Evolutionary conservation across 2,329 filamentous ascomycete species (phyloP).

Genomic region (Amylocarpus encephaloides): DNA sequence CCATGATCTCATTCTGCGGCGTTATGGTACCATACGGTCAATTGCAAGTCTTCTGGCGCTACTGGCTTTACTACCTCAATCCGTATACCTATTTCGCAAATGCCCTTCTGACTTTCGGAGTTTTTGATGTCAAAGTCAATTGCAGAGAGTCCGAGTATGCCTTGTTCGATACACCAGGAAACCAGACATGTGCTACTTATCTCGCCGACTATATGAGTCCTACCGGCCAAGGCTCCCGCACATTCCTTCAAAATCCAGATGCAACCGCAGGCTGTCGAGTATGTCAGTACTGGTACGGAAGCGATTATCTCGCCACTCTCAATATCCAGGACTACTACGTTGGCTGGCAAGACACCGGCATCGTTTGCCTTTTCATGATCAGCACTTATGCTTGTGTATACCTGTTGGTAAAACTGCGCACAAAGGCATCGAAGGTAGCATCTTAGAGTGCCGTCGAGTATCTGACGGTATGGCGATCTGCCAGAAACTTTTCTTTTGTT

Average conservation of each 20-base stretch:
- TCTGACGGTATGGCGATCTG: no score
- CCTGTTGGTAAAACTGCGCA: not conserved
- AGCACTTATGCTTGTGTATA: not conserved
- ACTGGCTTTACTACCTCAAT: constrained; percentile 47
- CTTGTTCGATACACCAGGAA: constrained; percentile 56
- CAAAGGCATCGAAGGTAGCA: not conserved
- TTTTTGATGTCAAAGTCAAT: constrained; percentile 43
- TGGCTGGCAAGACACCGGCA: not conserved
- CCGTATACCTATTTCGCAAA: constrained; percentile 59
- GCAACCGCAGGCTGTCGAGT: constrained; percentile 58
- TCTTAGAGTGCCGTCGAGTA: no score
- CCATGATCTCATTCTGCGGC: constrained; percentile 66
- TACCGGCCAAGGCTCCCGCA: not conserved
- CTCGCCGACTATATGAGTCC: constrained; percentile 50
- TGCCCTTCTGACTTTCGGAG: constrained; percentile 58
- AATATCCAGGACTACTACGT: constrained; percentile 27
- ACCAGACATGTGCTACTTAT: constrained; percentile 59
- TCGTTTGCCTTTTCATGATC: not conserved
- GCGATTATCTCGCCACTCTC: constrained; percentile 56
- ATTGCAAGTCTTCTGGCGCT: constrained; percentile 29
- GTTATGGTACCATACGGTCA: constrained; percentile 63
- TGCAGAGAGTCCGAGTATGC: constrained; percentile 50
- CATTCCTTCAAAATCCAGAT: constrained; percentile 44
- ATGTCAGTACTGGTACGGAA: constrained; percentile 56
- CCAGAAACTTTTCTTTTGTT: no score